These are phyloP conservation scores for Ceratocystis cacaofunesta DNA, from an alignment of 2,329 filamentous ascomycete species.

Conservation along the genomic window DNA sequence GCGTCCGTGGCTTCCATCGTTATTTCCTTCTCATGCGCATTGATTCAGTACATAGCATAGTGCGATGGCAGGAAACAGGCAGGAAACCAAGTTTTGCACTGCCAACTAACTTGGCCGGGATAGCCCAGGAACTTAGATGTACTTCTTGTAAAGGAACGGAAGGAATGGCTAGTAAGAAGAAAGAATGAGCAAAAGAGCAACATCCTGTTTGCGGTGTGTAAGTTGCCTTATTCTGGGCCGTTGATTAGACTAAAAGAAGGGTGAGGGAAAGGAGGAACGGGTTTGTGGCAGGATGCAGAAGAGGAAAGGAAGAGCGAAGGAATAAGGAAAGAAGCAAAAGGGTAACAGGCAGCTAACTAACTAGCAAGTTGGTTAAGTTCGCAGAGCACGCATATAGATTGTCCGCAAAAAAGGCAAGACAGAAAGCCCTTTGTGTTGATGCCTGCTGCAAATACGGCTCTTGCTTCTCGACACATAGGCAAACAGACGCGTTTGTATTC, in stretches of 20 bases:
- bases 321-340: slow-evolving; percentile 5
- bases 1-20: no score
- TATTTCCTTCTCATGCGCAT: not conserved
- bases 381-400: not conserved
- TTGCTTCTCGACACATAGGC: not conserved
- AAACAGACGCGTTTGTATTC: not conserved
- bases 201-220: not conserved
- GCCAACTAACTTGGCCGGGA: not conserved
- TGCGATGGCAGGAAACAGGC: not conserved
- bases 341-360: not conserved
- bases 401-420: not conserved
- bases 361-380: not conserved
- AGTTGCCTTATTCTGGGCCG: not conserved
- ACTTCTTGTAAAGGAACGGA: not conserved
- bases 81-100: not conserved
- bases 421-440: not conserved
- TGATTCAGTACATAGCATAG: not conserved
- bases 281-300: not conserved
- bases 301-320: not conserved
- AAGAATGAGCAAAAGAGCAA: not conserved
- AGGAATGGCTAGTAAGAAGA: not conserved
- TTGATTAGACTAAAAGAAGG: not conserved
- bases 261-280: not conserved
- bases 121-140: not conserved
- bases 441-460: not conserved